Conservation (phyloP, 1,139 yeast genomes). For the Magnusiomyces magnusii region DNA sequence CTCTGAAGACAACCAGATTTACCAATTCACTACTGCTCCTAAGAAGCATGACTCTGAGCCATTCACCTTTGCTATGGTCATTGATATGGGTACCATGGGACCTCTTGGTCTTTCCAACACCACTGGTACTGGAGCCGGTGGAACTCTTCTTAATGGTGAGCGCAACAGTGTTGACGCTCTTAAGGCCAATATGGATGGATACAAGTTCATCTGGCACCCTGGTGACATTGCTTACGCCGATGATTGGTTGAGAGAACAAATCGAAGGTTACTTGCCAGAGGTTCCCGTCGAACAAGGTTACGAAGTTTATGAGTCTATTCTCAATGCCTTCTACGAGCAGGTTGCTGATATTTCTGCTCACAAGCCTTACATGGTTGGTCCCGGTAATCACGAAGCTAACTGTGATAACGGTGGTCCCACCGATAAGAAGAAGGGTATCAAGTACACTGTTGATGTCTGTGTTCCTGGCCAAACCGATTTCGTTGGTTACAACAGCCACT, state of each 20-base stretch:
- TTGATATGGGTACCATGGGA: conserved; percentile 28
- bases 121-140: conserved; percentile 17
- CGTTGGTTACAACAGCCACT: conserved; percentile 25
- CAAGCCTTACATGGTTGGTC: conserved; percentile 29
- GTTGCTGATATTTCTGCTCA: conserved; percentile 21
- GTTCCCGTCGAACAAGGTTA: conserved; percentile 14
- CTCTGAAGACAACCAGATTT: conserved; percentile 7
- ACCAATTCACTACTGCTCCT: conserved; percentile 24
- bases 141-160: conserved; percentile 19
- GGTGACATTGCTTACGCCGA: conserved; percentile 32
- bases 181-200: conserved; percentile 19
- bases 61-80: conserved; percentile 25
- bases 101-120: conserved; percentile 22
- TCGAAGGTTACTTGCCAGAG: conserved; percentile 20
- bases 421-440: conserved; percentile 8
- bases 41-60: conserved; percentile 16
- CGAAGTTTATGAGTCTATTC: conserved; percentile 22
- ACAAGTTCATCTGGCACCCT: conserved; percentile 26
- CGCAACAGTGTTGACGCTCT: conserved; percentile 26
- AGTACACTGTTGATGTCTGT: conserved; percentile 20
- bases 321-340: conserved; percentile 25
- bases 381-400: conserved; percentile 30
- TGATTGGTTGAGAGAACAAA: conserved; percentile 25
- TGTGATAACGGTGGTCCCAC: conserved; percentile 27
- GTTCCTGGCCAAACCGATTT: conserved; percentile 24